Evolutionary conservation across 2,329 filamentous ascomycete species (phyloP), one percentile per base, ranked within the genome.

Genomic region (Trichoderma koningii): DNA sequence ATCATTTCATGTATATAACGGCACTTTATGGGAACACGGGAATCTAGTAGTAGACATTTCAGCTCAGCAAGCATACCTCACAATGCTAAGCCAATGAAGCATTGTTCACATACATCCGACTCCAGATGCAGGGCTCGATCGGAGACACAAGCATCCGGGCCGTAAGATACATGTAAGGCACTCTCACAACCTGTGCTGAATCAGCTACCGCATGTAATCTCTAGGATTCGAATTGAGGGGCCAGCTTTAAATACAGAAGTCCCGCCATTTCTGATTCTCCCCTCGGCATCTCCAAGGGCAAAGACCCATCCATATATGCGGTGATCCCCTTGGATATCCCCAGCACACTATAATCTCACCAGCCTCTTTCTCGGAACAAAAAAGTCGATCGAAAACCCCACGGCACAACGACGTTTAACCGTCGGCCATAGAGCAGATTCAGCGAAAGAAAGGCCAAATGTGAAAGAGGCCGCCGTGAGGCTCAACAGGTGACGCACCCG

Each of bases 381-480:
- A 51, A n/a, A 34, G n/a, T 28, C 21, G 15, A 56, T 23, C 7
- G 1, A 38, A 38, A 38, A 3, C 2, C 12, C 10, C 7, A 30
- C 6, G 9, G 30, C 30, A 9, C 30, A 1, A 6, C 7, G 28
- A 7, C 3, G 26, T 30, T 12, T n/a, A n/a, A n/a, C n/a, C n/a
- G n/a, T n/a, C n/a, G n/a, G n/a, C n/a, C n/a, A n/a, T n/a, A n/a
- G n/a, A n/a, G n/a, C n/a, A n/a, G n/a, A n/a, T n/a, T n/a, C n/a
- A 30, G 12, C 12, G 7, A 28, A 26, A 14, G 12, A 7, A 41
- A 26, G 23, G n/a, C 38, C 51, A 14, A 38, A 38, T 10, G 34
- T 10, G 3, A 38, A 38, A 38, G 50, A 63, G 50, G 28, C 59
- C 59, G 59, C 57, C 41, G 59, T 38, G 48, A 62, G 59, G 59